These are phyloP conservation scores for Fusarium subtropicale DNA, from an alignment of 2,329 filamentous ascomycete genomes.

Conservation along the genomic window DNA sequence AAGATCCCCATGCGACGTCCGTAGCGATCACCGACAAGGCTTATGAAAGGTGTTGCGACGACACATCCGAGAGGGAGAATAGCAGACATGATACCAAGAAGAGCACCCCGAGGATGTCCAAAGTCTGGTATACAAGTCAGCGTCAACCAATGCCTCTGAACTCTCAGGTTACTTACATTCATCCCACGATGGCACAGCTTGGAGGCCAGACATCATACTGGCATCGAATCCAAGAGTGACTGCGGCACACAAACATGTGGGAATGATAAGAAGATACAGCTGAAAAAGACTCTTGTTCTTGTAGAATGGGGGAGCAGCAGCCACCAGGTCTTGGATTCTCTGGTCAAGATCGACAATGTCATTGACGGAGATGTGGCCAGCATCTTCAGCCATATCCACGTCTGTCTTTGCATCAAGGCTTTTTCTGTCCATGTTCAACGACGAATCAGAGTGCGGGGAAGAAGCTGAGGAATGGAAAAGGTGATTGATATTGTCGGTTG, in stretches of 20 bases:
- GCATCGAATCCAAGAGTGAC: conserved; percentile 55
- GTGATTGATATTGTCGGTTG: not conserved
- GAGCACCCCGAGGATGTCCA: conserved; percentile 47
- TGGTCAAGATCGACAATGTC: not conserved
- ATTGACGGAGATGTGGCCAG: not conserved
- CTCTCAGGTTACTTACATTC: conserved; percentile 1
- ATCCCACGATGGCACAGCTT: conserved; percentile 37
- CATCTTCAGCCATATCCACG: conserved; percentile 1
- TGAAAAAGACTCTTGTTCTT: conserved; percentile 11
- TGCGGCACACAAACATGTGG: conserved; percentile 21
- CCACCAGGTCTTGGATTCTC: not conserved
- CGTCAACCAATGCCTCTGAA: fast-evolving
- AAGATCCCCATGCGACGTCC: conserved; percentile 17
- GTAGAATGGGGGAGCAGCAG: conserved; percentile 15
- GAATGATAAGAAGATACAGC: conserved; percentile 29
- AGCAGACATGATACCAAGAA: conserved; percentile 16
- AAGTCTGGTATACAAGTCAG: not conserved
- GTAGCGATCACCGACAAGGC: conserved; percentile 10
- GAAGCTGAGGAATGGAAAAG: not conserved
- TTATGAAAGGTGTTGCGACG: conserved; percentile 1
- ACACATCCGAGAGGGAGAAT: conserved; percentile 17
- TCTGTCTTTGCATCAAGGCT: not conserved
- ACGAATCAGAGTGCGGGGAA: fast-evolving
- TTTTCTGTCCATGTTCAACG: not conserved
- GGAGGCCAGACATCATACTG: conserved; percentile 52